Evolutionary conservation across 2,329 filamentous ascomycete species (phyloP).

Genomic region (Scortechinia acanthostroma): DNA sequence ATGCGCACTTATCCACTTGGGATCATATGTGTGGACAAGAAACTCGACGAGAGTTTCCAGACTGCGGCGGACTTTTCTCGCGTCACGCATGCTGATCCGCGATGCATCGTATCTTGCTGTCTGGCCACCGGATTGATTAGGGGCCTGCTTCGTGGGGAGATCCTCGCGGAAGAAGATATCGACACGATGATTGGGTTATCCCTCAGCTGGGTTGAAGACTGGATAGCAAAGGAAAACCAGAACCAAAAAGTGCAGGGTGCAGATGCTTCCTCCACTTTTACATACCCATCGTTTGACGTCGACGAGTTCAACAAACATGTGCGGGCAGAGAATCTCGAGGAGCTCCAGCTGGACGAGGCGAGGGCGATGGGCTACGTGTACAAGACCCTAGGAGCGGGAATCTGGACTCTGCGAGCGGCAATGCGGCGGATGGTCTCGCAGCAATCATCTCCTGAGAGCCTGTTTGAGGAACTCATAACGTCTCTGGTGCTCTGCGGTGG

Average conservation of each 20-base stretch:
- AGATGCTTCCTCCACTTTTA: conserved; percentile 10
- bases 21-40: conserved; percentile 31
- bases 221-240: conserved; percentile 15
- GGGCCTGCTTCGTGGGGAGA: conserved; percentile 33
- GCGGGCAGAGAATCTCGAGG: conserved; percentile 22
- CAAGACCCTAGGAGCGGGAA: conserved; percentile 38
- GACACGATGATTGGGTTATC: conserved; percentile 28
- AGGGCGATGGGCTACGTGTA: conserved; percentile 42
- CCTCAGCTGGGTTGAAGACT: conserved; percentile 27
- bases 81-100: conserved; percentile 40
- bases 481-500: conserved; percentile 40
- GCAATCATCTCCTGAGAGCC: too few species aligned
- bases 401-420: conserved; percentile 31
- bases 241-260: conserved; percentile 6
- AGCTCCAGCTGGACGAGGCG: conserved; percentile 32
- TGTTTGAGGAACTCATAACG: conserved; percentile 38
- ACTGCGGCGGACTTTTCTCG: conserved; percentile 29
- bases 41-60: conserved; percentile 31
- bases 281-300: too few species aligned
- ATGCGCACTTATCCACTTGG: conserved; percentile 44
- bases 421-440: conserved; percentile 26
- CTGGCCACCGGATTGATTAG: conserved; percentile 36
- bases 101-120: conserved; percentile 39
- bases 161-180: conserved; percentile 26
- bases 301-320: conserved; percentile 31